Evolutionary conservation across 495 filamentous ascomycete genomes (phyloP).

Genomic region (Pyrenopolyporus hunteri): DNA sequence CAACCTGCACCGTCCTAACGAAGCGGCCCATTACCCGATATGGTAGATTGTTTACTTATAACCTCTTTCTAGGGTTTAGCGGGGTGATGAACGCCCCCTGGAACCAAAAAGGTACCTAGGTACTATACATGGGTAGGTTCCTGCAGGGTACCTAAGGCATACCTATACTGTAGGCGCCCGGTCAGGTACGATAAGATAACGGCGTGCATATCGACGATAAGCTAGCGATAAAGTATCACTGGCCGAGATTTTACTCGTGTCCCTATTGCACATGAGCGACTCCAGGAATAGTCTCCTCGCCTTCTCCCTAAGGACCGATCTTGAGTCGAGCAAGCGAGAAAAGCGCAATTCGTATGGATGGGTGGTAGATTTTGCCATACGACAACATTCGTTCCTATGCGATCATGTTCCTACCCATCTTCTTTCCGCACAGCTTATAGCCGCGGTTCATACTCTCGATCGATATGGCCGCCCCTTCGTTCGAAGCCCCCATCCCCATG

Average conservation of each 20-base stretch:
- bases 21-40: neutral
- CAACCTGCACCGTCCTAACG: too few relatives aligned
- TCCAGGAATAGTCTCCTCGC: neutral
- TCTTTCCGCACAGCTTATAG: constrained; percentile 48
- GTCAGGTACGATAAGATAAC: constrained; percentile 2
- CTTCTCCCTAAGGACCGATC: neutral
- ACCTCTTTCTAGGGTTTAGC: constrained; percentile 32
- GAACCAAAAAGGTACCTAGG: neutral
- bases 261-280: constrained; percentile 6
- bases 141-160: neutral
- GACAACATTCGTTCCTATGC: constrained; percentile 40
- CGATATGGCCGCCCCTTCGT: constrained; percentile 12
- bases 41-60: constrained; percentile 40
- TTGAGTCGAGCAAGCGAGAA: constrained; percentile 5
- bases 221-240: too few relatives aligned
- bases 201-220: neutral
- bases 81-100: constrained; percentile 43
- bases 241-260: too few relatives aligned
- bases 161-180: too few relatives aligned
- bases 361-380: constrained; percentile 31
- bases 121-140: too few relatives aligned
- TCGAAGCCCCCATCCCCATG: neutral
- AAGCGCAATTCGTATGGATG: constrained; percentile 39
- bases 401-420: constrained; percentile 47
- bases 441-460: constrained; percentile 27